Conservation (phyloP, 2,329 filamentous ascomycete genomes). For the Neodidymelliopsis sp. region DNA sequence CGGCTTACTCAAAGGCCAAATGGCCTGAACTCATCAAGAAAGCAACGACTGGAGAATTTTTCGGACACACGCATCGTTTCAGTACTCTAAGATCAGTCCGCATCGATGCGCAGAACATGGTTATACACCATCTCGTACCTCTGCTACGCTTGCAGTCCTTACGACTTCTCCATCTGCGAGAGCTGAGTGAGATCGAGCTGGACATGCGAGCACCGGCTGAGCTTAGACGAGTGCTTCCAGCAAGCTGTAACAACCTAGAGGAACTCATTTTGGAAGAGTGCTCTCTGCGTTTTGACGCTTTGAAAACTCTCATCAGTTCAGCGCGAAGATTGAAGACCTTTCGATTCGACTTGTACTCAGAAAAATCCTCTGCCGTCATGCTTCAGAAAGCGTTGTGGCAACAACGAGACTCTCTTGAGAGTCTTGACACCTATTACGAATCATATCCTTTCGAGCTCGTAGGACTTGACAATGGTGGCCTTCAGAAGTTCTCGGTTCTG, state of each 20-base stretch:
- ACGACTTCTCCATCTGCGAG: constrained; percentile 23
- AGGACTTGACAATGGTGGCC: constrained; percentile 4
- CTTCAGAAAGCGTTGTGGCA: constrained; percentile 13
- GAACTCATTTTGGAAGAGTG: constrained; percentile 23
- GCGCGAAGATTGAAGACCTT: constrained; percentile 25
- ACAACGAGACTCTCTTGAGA: constrained; percentile 24
- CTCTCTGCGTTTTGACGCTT: constrained; percentile 16
- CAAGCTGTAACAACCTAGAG: constrained; percentile 23
- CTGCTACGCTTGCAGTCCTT: constrained; percentile 35
- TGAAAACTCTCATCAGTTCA: constrained; percentile 27
- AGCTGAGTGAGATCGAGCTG: constrained; percentile 11
- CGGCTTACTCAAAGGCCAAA: constrained; percentile 19
- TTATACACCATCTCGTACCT: constrained; percentile 26
- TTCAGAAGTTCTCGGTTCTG: constrained; percentile 21
- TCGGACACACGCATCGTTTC: constrained; percentile 30
- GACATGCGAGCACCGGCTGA: constrained; percentile 7
- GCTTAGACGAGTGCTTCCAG: constrained; percentile 26
- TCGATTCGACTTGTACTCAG: constrained; percentile 16
- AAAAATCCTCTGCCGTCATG: constrained; percentile 3
- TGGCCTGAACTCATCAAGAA: constrained; percentile 34
- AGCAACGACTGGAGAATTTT: constrained; percentile 16
- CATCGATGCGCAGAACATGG: constrained; percentile 19
- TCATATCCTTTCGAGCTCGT: constrained; percentile 1
- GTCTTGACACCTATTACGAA: constrained; percentile 15
- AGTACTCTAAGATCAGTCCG: constrained; percentile 24